These are phyloP conservation scores for Whalleya microplaca DNA, from an alignment of 2,329 filamentous ascomycete species.

Conservation along the genomic window DNA sequence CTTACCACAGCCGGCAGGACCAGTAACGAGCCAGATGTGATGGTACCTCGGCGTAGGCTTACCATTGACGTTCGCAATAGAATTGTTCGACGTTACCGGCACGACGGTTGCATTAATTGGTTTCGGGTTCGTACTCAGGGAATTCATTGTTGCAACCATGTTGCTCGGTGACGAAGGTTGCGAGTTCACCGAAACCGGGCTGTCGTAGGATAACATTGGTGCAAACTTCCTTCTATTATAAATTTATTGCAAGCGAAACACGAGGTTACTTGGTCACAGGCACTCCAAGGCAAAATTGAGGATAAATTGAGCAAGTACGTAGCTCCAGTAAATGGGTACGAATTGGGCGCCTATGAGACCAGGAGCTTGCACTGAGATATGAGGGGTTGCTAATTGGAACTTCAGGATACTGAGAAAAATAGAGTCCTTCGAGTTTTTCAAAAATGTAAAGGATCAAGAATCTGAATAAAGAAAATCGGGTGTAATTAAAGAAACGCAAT, in stretches of 20 bases:
- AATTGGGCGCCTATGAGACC: constrained; percentile 9
- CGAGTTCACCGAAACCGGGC: constrained; percentile 49
- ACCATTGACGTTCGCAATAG: constrained; percentile 32
- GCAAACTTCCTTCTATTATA: neutral
- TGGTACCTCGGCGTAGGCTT: constrained; percentile 46
- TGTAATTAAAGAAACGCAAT: constrained; percentile 27
- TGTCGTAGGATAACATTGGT: constrained; percentile 57
- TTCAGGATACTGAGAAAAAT: constrained; percentile 2
- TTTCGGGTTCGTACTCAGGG: constrained; percentile 34
- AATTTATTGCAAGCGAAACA: neutral
- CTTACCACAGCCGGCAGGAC: constrained; percentile 80
- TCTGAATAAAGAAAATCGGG: constrained; percentile 23
- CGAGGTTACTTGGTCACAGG: neutral
- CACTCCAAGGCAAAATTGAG: neutral
- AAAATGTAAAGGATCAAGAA: constrained; percentile 11
- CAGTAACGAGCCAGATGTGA: constrained; percentile 82
- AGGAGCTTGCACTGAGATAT: constrained; percentile 5
- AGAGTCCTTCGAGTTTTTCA: constrained; percentile 10
- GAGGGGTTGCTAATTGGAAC: constrained; percentile 1
- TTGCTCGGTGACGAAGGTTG: constrained; percentile 38
- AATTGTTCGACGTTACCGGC: constrained; percentile 37
- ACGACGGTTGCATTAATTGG: constrained; percentile 36
- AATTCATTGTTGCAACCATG: constrained; percentile 34
- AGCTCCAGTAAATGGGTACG: constrained; percentile 4
- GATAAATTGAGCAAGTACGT: neutral